phyloP scores from a whole-genome alignment of 2,329 filamentous ascomycete genomes.

The Fusarium pininemorale region DNA sequence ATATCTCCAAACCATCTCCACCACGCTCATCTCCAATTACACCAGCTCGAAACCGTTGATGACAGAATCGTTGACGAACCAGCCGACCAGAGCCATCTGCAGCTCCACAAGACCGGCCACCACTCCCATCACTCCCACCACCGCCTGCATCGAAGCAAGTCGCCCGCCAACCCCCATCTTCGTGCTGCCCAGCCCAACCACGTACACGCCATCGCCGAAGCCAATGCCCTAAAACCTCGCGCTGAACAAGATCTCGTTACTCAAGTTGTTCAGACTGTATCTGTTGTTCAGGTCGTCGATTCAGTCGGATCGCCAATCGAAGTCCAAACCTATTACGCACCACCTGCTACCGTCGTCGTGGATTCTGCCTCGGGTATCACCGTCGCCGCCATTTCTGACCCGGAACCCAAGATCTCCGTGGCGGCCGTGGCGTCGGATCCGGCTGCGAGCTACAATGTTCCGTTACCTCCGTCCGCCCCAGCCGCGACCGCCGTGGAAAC shows the following conservation, averaged over 20 bases:
- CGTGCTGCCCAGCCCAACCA: conserved; percentile 37
- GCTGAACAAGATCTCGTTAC: conserved; percentile 49
- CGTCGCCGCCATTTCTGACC: conserved; percentile 45
- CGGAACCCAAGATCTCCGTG: conserved; percentile 34
- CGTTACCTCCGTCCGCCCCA: conserved; percentile 27
- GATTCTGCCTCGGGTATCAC: conserved; percentile 50
- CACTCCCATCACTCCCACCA: conserved; percentile 34
- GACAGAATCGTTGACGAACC: conserved; percentile 24
- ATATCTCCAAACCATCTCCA: conserved; percentile 17
- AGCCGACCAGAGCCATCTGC: conserved; percentile 13
- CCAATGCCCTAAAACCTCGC: conserved; percentile 27
- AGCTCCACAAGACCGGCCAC: conserved; percentile 38
- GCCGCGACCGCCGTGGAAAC: conserved; percentile 29
- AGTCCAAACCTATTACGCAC: conserved; percentile 54
- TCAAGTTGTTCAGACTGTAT: conserved; percentile 63
- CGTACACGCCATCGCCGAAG: conserved; percentile 22
- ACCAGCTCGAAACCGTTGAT: conserved; percentile 18
- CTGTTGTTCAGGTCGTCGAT: conserved; percentile 63
- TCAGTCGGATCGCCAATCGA: conserved; percentile 55
- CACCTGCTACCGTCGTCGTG: conserved; percentile 51
- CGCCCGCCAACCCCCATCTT: conserved; percentile 23
- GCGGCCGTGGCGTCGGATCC: conserved; percentile 38
- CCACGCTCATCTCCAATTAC: conserved; percentile 31
- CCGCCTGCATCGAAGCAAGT: conserved; percentile 31
- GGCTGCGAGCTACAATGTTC: conserved; percentile 35